Evolutionary conservation across 352 stramenopile species (phyloP).

Genomic region (Phytophthora cactorum): DNA sequence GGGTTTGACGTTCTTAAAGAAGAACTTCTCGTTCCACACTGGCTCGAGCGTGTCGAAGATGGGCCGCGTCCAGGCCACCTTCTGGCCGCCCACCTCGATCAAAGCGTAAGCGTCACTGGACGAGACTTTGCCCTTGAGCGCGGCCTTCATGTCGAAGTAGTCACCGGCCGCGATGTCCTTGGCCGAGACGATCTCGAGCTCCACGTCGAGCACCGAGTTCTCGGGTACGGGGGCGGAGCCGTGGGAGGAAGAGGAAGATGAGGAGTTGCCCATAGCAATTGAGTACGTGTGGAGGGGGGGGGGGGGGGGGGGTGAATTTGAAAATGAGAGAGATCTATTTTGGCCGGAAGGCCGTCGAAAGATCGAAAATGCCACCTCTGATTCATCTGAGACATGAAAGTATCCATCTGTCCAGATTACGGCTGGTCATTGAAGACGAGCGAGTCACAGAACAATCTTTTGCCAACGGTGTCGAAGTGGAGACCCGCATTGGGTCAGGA

Average conservation of each 20-base stretch:
- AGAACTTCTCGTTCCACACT: slow-evolving; percentile 50
- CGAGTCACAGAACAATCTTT: slow-evolving; percentile 1
- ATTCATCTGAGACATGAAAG: slow-evolving; percentile 32
- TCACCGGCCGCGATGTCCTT: slow-evolving; percentile 44
- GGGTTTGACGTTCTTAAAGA: slow-evolving; percentile 44
- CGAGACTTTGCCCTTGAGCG: slow-evolving; percentile 33
- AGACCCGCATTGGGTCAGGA: too few species aligned
- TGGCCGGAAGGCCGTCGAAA: slow-evolving; percentile 2
- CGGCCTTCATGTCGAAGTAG: slow-evolving; percentile 32
- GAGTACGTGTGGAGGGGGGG: not conserved
- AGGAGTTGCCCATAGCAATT: slow-evolving; percentile 30
- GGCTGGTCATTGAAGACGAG: slow-evolving; percentile 18
- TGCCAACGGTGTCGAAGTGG: not conserved
- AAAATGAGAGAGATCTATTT: slow-evolving; percentile 9
- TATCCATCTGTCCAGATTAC: slow-evolving; percentile 27
- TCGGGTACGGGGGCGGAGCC: slow-evolving; percentile 4
- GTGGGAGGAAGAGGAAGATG: slow-evolving; percentile 27
- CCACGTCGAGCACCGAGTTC: slow-evolving; percentile 37
- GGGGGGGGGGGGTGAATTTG: not conserved
- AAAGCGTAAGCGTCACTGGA: slow-evolving; percentile 48
- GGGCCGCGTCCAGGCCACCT: slow-evolving; percentile 44
- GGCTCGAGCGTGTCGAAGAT: slow-evolving; percentile 44
- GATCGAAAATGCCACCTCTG: slow-evolving; percentile 16
- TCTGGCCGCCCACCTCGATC: slow-evolving; percentile 43
- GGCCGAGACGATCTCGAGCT: slow-evolving; percentile 43